Evolutionary conservation across 192 early-diverging fungal genomes (phyloP).

Genomic region (Backusella parvicylindrica): DNA sequence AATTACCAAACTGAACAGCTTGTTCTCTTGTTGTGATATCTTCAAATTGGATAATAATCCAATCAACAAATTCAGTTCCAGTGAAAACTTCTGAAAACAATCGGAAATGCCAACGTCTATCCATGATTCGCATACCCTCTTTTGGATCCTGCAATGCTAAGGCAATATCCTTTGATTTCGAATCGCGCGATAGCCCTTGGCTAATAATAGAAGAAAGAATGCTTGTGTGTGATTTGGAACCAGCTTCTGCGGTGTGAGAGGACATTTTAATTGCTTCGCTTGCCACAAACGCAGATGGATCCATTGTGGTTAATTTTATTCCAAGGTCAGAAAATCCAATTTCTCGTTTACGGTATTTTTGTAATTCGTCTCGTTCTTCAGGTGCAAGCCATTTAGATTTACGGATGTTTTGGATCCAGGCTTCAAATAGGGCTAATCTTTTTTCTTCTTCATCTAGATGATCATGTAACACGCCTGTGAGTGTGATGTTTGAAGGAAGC

Average conservation of each 20-base stretch:
- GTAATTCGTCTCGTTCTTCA: constrained; percentile 35
- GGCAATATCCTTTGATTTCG: constrained; percentile 53
- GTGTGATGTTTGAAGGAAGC: constrained; percentile 46
- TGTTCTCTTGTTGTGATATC: constrained; percentile 72
- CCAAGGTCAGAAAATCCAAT: constrained; percentile 22
- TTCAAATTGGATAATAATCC: constrained; percentile 74
- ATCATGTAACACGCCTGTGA: constrained; percentile 53
- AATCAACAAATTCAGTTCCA: constrained; percentile 86
- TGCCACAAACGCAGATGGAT: constrained; percentile 36
- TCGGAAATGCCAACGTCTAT: constrained; percentile 84
- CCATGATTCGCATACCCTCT: constrained; percentile 63
- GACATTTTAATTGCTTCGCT: constrained; percentile 23
- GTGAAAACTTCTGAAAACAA: constrained; percentile 70
- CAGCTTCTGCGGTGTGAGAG: background rate
- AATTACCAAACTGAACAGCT: constrained; percentile 77
- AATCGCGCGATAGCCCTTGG: constrained; percentile 26
- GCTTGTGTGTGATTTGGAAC: background rate
- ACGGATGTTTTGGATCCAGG: constrained; percentile 81
- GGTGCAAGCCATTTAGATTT: constrained; percentile 52
- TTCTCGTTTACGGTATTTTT: constrained; percentile 36
- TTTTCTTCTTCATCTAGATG: constrained; percentile 85
- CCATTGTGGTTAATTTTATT: constrained; percentile 37
- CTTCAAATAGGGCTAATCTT: constrained; percentile 79
- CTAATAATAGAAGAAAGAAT: constrained; percentile 18
- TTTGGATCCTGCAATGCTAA: constrained; percentile 66